A percentile compares a stretch with the other conserved stretches of the same genome.
These are phyloP conservation scores for Talaromyces proteolyticus DNA, from an alignment of 495 filamentous ascomycete species.

Conservation along the genomic window DNA sequence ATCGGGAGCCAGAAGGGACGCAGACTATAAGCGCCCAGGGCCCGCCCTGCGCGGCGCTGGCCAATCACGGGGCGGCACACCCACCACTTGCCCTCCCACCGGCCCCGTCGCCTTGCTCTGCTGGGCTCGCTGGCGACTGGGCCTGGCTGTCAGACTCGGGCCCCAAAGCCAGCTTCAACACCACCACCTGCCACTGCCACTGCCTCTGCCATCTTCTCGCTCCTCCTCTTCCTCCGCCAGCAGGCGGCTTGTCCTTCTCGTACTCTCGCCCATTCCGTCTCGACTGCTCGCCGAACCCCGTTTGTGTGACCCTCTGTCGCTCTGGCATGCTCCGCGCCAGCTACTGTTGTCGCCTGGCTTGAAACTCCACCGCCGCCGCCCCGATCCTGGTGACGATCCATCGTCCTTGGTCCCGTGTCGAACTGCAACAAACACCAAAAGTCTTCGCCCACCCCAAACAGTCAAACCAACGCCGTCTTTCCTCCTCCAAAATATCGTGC, in stretches of 20 bases:
- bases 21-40: neutral
- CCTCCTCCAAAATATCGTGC: neutral
- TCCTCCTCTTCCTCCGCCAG: neutral
- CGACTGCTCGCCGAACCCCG: neutral
- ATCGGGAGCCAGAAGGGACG: too few relatives aligned
- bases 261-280: neutral
- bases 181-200: neutral
- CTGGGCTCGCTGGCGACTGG: neutral
- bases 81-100: neutral
- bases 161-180: conserved; percentile 2
- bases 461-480: neutral
- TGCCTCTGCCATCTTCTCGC: neutral
- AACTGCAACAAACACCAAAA: too few relatives aligned
- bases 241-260: neutral
- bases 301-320: neutral
- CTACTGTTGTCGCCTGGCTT: too few relatives aligned
- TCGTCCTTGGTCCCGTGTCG: neutral
- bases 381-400: neutral
- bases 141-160: neutral
- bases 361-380: conserved; percentile 1
- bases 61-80: neutral
- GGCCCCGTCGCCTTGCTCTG: too few relatives aligned
- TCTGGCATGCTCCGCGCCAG: too few relatives aligned
- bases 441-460: too few relatives aligned
- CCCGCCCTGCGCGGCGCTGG: neutral